Evolutionary conservation across 495 filamentous ascomycete genomes (phyloP).

Genomic region (Penicillium fimorum): DNA sequence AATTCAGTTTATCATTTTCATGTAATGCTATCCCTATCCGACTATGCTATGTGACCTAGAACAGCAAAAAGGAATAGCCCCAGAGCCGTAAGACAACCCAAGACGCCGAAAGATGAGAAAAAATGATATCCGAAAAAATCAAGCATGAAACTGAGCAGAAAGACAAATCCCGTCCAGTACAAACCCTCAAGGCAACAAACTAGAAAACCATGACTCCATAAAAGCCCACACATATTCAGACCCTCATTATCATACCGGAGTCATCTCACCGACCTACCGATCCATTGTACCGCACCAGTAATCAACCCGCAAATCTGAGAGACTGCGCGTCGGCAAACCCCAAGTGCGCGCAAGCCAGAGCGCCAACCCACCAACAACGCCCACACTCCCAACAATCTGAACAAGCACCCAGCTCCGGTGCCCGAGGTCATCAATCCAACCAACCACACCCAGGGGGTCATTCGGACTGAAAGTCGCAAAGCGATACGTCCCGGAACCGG

Average conservation of each 20-base stretch:
- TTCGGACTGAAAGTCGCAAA: constrained; percentile 46
- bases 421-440: constrained; percentile 66
- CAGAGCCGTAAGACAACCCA: background rate
- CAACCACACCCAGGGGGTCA: constrained; percentile 76
- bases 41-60: background rate
- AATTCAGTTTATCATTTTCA: background rate
- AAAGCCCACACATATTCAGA: constrained; percentile 5
- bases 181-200: background rate
- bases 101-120: background rate
- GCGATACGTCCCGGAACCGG: constrained; percentile 26
- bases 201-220: background rate
- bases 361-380: constrained; percentile 70
- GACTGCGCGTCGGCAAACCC: constrained; percentile 37
- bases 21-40: background rate
- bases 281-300: constrained; percentile 25
- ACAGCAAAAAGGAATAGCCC: background rate
- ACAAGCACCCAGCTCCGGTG: constrained; percentile 65
- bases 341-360: constrained; percentile 58
- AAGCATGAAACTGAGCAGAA: background rate
- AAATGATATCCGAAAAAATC: background rate
- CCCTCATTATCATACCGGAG: constrained; percentile 4
- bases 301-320: constrained; percentile 41
- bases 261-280: constrained; percentile 5
- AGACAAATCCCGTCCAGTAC: background rate
- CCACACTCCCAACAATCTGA: constrained; percentile 75